Percentiles rank a stretch among this genome's conserved stretches.
Evolutionary conservation across 805 yeast genomes (phyloP).

Genomic region (Blastobotrys parvus): DNA sequence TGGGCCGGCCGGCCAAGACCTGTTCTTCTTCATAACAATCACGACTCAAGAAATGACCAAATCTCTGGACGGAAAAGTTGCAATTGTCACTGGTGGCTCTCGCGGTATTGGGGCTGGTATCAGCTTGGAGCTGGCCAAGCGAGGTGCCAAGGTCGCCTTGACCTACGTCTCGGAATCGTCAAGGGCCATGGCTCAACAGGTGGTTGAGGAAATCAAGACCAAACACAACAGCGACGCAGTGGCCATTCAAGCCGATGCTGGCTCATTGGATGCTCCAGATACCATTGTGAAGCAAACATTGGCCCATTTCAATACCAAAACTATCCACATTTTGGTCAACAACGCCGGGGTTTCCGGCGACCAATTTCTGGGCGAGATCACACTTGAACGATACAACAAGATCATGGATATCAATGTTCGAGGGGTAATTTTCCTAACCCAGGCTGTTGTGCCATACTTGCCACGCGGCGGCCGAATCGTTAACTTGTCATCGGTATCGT

Average conservation of each 20-base stretch:
- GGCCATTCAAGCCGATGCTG: constrained; percentile 22
- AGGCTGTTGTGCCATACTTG: constrained; percentile 33
- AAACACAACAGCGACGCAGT: constrained; percentile 23
- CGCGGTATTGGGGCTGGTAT: constrained; percentile 51
- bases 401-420: constrained; percentile 29
- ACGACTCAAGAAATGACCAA: too few species aligned
- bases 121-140: constrained; percentile 43
- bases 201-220: constrained; percentile 31
- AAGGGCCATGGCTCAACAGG: constrained; percentile 8
- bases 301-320: constrained; percentile 20
- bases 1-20: too few species aligned
- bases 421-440: constrained; percentile 31
- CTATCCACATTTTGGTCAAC: constrained; percentile 35
- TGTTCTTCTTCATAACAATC: too few species aligned
- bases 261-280: constrained; percentile 25
- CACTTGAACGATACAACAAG: constrained; percentile 34
- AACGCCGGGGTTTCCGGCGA: constrained; percentile 38
- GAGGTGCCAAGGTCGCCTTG: constrained; percentile 37
- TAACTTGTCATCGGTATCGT: constrained; percentile 35
- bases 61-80: constrained; percentile 9
- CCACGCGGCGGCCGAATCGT: constrained; percentile 38
- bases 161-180: constrained; percentile 6
- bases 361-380: constrained; percentile 31
- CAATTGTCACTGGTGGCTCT: constrained; percentile 42
- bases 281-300: constrained; percentile 27